Base-by-base conservation (phyloP, 2,329 filamentous ascomycete genomes). In the Verticillium albo-atrum region DNA sequence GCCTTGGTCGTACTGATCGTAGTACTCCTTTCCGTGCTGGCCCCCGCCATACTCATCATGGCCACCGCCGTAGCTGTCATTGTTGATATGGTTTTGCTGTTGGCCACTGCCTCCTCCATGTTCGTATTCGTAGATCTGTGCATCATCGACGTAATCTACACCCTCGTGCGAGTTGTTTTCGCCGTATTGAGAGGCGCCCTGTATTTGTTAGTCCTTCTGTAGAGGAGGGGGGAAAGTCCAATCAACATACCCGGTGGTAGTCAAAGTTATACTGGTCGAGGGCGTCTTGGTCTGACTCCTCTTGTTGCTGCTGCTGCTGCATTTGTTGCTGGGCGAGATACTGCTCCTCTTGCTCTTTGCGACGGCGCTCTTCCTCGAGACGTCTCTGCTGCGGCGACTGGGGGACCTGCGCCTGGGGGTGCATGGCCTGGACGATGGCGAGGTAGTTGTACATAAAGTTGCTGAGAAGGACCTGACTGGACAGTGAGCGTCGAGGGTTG, bases 371-470 rank as follows among this genome's bases (percentile, higher is more conserved):
- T 58, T 86, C 82, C 62, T 87, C 83, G 57, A 84, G 74, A 57
- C 80, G 79, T 69, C 85, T 85, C 70, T 89, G 88, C 67, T 92
- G 92, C 35, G 90, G 87, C 17, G 90, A 93, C 35, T 90, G 85
- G n/a, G 91, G 91, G 51, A 96, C 88, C 68, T 96, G 91, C 76
- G 97, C 91, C 70, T 96, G 91, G 51, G 95, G 95, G 73, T 99
- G 95, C 91, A 97, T 97, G 69, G 96, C 92, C 76, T 99, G 95
- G 53, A 99, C 95, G 74, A 98, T 99, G 63, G 95, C 95, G 64
- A 99, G 84, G 73, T 99, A 99, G 60, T 92, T 95, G 77, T 99
- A 99, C 95, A 99, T 99, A 75, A 99, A 99, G 74, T 99, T 99
- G 76, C 93, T 97, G 66, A 99, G 84, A 61, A 99, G 81, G 25